Base-by-base conservation (phyloP, 148 eudicot genomes). In the Cornus florida region DNA sequence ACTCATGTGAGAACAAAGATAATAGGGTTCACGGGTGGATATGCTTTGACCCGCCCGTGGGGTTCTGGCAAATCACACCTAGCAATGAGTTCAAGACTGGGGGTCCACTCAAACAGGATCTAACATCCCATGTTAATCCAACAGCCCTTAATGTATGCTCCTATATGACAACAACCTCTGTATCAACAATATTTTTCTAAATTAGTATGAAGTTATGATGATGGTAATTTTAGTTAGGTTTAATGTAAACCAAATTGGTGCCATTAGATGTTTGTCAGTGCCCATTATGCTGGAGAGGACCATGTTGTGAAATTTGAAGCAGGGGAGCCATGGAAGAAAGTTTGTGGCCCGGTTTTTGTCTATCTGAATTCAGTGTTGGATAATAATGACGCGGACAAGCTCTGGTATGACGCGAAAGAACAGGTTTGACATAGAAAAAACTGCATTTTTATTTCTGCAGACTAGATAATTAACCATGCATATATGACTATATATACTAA, bases 21-120 rank as follows among this genome's bases (percentile, higher is more conserved):
- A 82, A 87, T 17, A 79, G 70, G 22, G 90, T 94, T 72, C 98
- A 94, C 69, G 98, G 98, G 24, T 94, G 97, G 93, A 91, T 94
- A 72, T 86, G 89, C 81, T 77, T 80, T 43, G 84, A 87, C 35
- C 94, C 89, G 39, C 86, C 89, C 22, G 86, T 90, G 9, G 98
- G 98, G 16, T 92, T 94, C 75, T 94, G 98, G 98, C 97, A 92
- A 82, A 91, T 94, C 73, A 89, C 89, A 57, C 93, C 98, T 6
- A 91, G 97, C 78, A 86, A 85, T 67, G 98, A 94, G 86, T 89
- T 89, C 69, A 87, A 94, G 2, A 87, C 98, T 28, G 95, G 97
- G 3, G 98, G 97, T 10, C 97, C 96, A 9, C 62, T 84, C 56
- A 94, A 94, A 81, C 98, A 94, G 78, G 89, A 92, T 50, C 86